These are phyloP conservation scores for Kluyveromyces nonfermentans DNA, from an alignment of 805 yeast genomes.

Conservation along the genomic window DNA sequence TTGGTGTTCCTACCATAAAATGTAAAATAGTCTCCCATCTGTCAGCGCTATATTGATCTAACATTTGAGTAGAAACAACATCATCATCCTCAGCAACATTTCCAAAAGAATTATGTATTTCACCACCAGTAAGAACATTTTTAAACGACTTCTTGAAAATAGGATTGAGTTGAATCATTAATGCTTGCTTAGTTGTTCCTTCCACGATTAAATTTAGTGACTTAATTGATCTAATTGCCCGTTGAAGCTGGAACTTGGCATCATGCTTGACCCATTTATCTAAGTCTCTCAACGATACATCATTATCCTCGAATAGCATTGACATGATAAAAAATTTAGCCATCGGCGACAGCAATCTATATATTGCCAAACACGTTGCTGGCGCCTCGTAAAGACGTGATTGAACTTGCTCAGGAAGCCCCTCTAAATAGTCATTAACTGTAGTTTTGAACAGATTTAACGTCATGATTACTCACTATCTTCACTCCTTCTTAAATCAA, in stretches of 20 bases:
- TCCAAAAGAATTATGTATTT: conserved; percentile 65
- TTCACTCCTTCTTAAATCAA: neutral
- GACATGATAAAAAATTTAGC: conserved; percentile 86
- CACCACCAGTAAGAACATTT: conserved; percentile 78
- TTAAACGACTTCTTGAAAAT: conserved; percentile 68
- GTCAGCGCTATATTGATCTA: conserved; percentile 71
- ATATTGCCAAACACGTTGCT: conserved; percentile 92
- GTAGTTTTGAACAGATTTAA: conserved; percentile 47
- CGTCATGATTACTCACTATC: conserved; percentile 13
- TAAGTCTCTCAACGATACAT: conserved; percentile 55
- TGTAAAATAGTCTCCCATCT: conserved; percentile 95
- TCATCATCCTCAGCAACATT: conserved; percentile 47
- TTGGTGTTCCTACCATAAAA: conserved; percentile 93
- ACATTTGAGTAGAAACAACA: conserved; percentile 50
- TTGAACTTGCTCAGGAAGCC: conserved; percentile 81
- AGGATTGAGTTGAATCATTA: conserved; percentile 45
- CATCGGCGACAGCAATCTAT: conserved; percentile 75
- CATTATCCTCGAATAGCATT: conserved; percentile 72
- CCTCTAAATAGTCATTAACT: conserved; percentile 83
- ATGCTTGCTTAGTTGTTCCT: conserved; percentile 19
- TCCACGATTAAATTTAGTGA: conserved; percentile 60
- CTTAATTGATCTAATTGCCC: conserved; percentile 68
- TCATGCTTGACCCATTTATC: conserved; percentile 66
- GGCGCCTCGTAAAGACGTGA: conserved; percentile 76
- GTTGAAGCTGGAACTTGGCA: conserved; percentile 48